Base-by-base conservation (phyloP, 257 asterid species). In the Avicennia marina region DNA sequence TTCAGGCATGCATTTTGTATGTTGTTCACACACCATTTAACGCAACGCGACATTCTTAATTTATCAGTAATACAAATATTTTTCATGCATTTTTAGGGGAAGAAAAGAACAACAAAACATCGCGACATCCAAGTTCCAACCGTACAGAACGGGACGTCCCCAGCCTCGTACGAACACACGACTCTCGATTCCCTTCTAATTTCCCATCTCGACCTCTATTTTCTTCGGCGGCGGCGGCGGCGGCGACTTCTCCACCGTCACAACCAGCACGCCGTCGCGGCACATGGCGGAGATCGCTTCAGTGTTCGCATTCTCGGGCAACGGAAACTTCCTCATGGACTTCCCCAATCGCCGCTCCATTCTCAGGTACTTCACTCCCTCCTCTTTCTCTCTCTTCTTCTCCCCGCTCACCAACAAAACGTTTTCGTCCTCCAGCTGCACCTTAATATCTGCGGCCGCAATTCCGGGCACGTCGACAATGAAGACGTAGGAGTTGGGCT, bases 301-400 rank as follows among this genome's bases (percentile, higher is more conserved):
- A 15, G 22, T 10, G 31, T 72, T 11, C 1, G 70, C 76, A 33
- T 79, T 73, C 44, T 70, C 76, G 47, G 73, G 83, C 83, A 79
- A 24, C 36, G 31, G 43, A 13, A 78, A 76, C 60, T 73, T 79
- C 76, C 76, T 58, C 78, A 70, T 64, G 6, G 73, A 70, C 29
- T 76, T 80, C 19, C 83, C 83, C 8, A 43, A 44, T 9, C 83
- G 40, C 60, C 83, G 21, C 68, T 71, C 83, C 81, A 70, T 76
- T 39, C 75, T 64, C 60, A 76, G 25, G 33, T 54, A 76, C 64
- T 70, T 76, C 2, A 11, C 65, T 0, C 79, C 81, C 60, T 68
- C 73, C 50, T 73, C 80, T 0, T 70, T 46, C 52, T 58, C 76
- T 5, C 79, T 29, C 45, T 52, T 61, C 55, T 76, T 25, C 61